These are phyloP conservation scores for Martensiomyces pterosporus DNA, from an alignment of 192 early-diverging fungal species.

Conservation along the genomic window DNA sequence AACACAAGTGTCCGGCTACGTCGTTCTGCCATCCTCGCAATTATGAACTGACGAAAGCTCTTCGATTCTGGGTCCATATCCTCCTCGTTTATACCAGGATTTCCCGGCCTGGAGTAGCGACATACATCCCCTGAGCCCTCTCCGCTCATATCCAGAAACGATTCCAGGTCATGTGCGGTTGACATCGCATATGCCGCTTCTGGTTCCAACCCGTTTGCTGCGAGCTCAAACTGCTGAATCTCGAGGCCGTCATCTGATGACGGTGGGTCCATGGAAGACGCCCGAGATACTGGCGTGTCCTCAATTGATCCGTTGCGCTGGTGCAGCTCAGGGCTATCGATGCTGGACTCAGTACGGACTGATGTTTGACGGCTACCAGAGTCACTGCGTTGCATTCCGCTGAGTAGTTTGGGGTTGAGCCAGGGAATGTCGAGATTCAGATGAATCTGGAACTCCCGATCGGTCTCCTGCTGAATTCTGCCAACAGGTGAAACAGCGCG, in stretches of 20 bases:
- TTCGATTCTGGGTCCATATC: constrained; percentile 20
- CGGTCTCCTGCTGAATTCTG: not conserved
- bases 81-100: not conserved
- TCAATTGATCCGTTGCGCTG: constrained; percentile 1
- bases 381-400: constrained; percentile 1
- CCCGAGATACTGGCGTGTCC: constrained; percentile 17
- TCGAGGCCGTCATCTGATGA: constrained; percentile 31
- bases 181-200: not conserved
- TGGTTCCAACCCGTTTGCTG: constrained; percentile 5
- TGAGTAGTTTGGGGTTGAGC: constrained; percentile 23
- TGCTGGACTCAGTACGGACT: constrained; percentile 24
- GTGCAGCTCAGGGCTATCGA: not conserved
- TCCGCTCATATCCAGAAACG: constrained; percentile 23
- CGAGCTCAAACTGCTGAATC: constrained; percentile 33
- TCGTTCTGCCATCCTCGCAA: constrained; percentile 11
- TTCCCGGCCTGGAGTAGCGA: not conserved
- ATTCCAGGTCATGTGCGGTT: constrained; percentile 19
- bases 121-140: not conserved
- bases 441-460: constrained; percentile 5
- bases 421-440: constrained; percentile 39
- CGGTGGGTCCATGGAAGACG: constrained; percentile 25
- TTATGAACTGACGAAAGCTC: constrained; percentile 26
- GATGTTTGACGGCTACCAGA: constrained; percentile 7
- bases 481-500: constrained; percentile 8
- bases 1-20: constrained; percentile 7